Percentiles rank a stretch among this genome's conserved stretches.
Evolutionary conservation across 345 rosid species (phyloP).

Genomic region (Triadica sebifera): DNA sequence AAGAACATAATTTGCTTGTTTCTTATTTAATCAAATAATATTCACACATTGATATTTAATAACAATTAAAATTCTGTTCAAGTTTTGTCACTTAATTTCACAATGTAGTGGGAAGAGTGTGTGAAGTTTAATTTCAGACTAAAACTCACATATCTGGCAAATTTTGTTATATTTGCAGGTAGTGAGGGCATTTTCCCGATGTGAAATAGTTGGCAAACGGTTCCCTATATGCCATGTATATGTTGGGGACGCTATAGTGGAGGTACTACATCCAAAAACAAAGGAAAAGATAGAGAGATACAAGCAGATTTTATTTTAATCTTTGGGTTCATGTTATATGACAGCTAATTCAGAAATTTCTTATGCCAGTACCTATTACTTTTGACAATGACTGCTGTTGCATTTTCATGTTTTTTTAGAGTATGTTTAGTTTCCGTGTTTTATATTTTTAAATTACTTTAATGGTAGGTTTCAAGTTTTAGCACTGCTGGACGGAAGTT

Average conservation of each 20-base stretch:
- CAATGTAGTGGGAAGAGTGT: neutral
- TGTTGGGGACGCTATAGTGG: conserved; percentile 47
- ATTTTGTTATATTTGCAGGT: conserved; percentile 34
- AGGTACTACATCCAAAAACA: conserved; percentile 34
- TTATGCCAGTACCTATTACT: neutral
- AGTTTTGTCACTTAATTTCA: neutral
- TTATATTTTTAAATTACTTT: conserved; percentile 8
- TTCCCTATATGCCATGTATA: conserved; percentile 72
- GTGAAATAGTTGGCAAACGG: conserved; percentile 60
- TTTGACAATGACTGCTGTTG: neutral
- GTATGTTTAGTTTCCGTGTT: conserved; percentile 4
- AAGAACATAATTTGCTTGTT: neutral
- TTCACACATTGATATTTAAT: neutral
- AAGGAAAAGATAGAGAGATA: neutral
- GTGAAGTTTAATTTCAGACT: neutral
- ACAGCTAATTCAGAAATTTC: neutral
- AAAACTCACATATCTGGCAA: neutral
- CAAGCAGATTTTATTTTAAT: neutral
- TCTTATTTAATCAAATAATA: neutral
- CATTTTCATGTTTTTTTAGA: neutral
- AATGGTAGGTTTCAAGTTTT: conserved; percentile 67
- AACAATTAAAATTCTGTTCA: neutral
- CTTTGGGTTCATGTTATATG: neutral
- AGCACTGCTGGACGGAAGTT: conserved; percentile 41
- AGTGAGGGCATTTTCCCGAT: conserved; percentile 42